These are phyloP conservation scores for Phaeoacremonium minimum DNA, from an alignment of 2,329 filamentous ascomycete genomes.

Conservation along the genomic window DNA sequence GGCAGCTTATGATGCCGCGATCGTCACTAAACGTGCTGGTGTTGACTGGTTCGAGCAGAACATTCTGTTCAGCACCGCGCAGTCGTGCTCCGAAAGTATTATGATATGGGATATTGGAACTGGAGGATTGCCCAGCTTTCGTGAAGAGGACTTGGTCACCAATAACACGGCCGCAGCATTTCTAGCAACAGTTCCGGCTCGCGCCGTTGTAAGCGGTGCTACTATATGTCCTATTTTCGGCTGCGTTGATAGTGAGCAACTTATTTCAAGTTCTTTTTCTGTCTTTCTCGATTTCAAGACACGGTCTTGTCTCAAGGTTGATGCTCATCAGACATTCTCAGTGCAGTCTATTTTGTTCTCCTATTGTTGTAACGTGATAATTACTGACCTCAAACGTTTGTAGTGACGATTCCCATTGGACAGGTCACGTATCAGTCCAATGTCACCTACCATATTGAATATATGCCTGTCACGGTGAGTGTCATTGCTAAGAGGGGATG, in stretches of 20 bases:
- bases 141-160: conserved; percentile 25
- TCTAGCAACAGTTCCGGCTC: conserved; percentile 21
- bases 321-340: too few relatives aligned
- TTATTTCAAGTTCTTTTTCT: too few relatives aligned
- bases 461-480: conserved; percentile 35
- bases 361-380: too few relatives aligned
- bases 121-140: conserved; percentile 31
- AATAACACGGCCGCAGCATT: conserved; percentile 22
- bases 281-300: too few relatives aligned
- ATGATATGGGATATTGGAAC: conserved; percentile 37
- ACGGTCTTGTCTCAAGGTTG: too few relatives aligned
- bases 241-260: conserved; percentile 32
- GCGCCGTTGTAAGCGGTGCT: conserved; percentile 22
- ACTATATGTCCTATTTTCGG: conserved; percentile 29
- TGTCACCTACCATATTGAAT: conserved; percentile 31
- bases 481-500: conserved; percentile 36
- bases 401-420: conserved; percentile 35
- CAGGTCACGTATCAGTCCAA: conserved; percentile 32
- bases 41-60: conserved; percentile 31
- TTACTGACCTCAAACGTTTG: too few relatives aligned
- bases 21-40: conserved; percentile 19
- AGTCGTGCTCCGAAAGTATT: conserved; percentile 32
- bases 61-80: conserved; percentile 26
- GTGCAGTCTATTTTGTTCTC: too few relatives aligned
- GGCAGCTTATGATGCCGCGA: conserved; percentile 15